Base-by-base conservation (phyloP, 129 eudicot genomes). In the Calendula officinalis region DNA sequence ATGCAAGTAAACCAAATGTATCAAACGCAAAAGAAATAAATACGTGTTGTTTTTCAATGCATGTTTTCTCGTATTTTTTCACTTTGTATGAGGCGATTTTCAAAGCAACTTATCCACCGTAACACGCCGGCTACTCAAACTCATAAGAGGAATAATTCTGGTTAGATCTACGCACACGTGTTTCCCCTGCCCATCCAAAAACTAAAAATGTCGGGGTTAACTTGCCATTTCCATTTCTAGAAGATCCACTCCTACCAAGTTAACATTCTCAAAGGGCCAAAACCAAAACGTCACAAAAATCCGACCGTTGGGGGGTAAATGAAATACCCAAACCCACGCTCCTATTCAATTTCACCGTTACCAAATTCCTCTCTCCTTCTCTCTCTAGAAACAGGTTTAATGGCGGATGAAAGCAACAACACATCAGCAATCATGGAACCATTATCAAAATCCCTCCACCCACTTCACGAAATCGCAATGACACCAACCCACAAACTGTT, bases 401-500 rank as follows among this genome's bases (percentile, higher is more conserved):
- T 22, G 30, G 30, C 30, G 30, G 30, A 22, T 22, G 30, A 22
- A 22, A 22, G 30, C 30, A 22, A 1, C n/a, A 69, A 70, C 62
- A 66, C 78, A 34, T 27, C 74, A 47, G 62, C 70, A 34, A 22
- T 22, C 2, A 86, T 86, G 97, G 86, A 81, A 11, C 12, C 84
- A 0, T 32, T 55, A 7, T 66, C 73, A 3, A 81, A 83, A 64
- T 80, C 81, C 2, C 68, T 60, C 2, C 97, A 87, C 72, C 97
- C 95, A 5, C 97, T 91, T 58, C 94, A 91, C 81, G 95, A 91
- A 75, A 91, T 91, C 64, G 96, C 96, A 36, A 63, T 62, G 69
- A 81, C 81, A 4, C 95, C 98, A 14, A 82, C 96, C 34, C 98
- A 91, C 95, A 91, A 91, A 74, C 98, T 91, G 49, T 89, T 91